A percentile compares a stretch with the other conserved stretches of the same genome.
Evolutionary conservation across 768 basidiomycete genomes (phyloP).

Genomic region (Strobilomyces echinocephalus): DNA sequence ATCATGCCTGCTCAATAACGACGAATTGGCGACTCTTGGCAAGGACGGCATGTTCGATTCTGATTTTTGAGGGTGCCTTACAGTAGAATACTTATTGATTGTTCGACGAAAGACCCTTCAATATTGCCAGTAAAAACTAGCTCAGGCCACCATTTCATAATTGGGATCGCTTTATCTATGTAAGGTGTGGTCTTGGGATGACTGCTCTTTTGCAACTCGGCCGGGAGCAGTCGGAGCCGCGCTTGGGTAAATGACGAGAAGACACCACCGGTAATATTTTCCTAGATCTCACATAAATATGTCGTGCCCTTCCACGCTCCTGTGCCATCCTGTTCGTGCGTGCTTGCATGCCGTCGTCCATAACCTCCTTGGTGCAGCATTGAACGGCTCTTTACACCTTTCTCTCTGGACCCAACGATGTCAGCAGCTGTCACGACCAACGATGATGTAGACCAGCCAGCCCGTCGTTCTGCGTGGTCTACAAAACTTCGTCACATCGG

Average conservation of each 20-base stretch:
- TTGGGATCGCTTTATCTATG: background rate
- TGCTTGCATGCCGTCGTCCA: constrained; percentile 3
- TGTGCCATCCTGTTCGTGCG: too few relatives aligned
- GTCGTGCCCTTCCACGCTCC: background rate
- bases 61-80: constrained; percentile 17
- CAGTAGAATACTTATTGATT: background rate
- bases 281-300: background rate
- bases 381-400: background rate
- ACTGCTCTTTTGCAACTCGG: background rate
- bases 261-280: background rate
- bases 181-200: background rate
- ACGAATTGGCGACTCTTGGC: constrained; percentile 32
- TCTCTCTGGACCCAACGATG: constrained; percentile 11
- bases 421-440: background rate
- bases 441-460: constrained; percentile 1
- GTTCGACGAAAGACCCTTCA: too few relatives aligned
- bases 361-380: background rate
- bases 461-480: constrained; percentile 15
- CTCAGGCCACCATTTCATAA: too few relatives aligned
- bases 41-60: constrained; percentile 27
- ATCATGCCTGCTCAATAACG: constrained; percentile 35
- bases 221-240: background rate
- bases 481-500: constrained; percentile 20
- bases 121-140: too few relatives aligned
- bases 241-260: background rate